Conservation (phyloP, 106 monocot species). For the Dactylorhiza incarnata region DNA sequence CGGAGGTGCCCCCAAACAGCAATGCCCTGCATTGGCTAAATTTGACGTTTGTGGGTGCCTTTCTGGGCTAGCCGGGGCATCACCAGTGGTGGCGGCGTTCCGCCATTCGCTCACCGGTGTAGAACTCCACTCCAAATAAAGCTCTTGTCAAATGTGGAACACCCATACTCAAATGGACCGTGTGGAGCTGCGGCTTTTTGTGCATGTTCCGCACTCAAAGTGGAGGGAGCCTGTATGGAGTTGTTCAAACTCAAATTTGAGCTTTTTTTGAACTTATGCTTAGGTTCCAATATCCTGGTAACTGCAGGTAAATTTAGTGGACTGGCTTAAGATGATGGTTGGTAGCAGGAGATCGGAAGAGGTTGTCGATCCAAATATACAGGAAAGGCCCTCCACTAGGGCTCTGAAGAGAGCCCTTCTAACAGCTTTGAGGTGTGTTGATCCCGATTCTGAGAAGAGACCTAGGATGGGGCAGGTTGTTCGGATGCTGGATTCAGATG, state of each 20-base stretch:
- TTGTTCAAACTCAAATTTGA: neutral
- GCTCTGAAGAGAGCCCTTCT: constrained; percentile 43
- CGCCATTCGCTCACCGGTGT: too few relatives aligned
- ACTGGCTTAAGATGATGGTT: constrained; percentile 56
- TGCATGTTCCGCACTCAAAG: too few relatives aligned
- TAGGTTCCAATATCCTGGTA: neutral
- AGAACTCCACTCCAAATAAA: too few relatives aligned
- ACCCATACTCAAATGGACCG: too few relatives aligned
- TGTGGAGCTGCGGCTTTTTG: too few relatives aligned
- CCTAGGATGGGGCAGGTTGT: constrained; percentile 43
- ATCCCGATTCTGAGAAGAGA: constrained; percentile 45
- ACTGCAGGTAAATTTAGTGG: constrained; percentile 42
- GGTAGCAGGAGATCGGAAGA: constrained; percentile 44
- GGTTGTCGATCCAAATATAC: constrained; percentile 38
- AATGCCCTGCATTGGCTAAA: too few relatives aligned
- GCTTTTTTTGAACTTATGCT: neutral
- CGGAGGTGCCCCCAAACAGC: too few relatives aligned
- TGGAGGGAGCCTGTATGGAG: too few relatives aligned
- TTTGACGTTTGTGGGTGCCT: too few relatives aligned
- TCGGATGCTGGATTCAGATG: constrained; percentile 38
- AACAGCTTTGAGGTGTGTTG: constrained; percentile 39
- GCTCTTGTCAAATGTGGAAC: too few relatives aligned
- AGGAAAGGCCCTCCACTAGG: constrained; percentile 32
- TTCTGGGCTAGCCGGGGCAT: too few relatives aligned
- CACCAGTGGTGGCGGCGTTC: too few relatives aligned